Base-by-base conservation (phyloP, 2,329 filamentous ascomycete species). In the Parascedosporium putredinis region DNA sequence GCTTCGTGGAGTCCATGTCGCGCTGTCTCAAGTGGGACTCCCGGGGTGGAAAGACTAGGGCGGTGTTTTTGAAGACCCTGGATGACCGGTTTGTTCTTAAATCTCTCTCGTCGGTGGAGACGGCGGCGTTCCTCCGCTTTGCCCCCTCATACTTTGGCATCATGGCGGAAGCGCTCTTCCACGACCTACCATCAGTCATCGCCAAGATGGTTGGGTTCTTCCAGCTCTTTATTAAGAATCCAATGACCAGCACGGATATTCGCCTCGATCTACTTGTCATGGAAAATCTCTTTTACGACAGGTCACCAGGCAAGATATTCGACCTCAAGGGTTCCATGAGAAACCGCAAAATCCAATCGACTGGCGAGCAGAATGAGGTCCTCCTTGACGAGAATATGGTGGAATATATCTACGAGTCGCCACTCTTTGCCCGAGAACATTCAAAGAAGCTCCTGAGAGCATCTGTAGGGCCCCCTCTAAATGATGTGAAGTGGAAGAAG, bases 141-240 rank as follows among this genome's bases (percentile, higher is more conserved):
- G 94, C 93, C 0, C 93, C 93, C 1, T 89, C 91, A 33, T 98
- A 98, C 68, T 98, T 98, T 64, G 85, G 84, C 58, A 95, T 98
- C 63, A 97, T 97, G 84, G 88, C 89, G 10, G 88, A 97, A 62
- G 90, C 89, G 5, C 75, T 98, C 14, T 98, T 98, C 70, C 90
- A 95, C 59, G 90, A 91, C 57, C 74, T 98, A 2, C 93, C 93
- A 1, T 95, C 88, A 1, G 93, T 95, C 38, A 98, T 98, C 60
- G 93, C 93, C 25, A 98, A 98, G 70, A 98, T 98, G 93, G 80
- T 98, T 49, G 93, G 93, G 0, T 94, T 98, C 64, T 98, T 95
- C 69, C 91, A 97, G 59, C 86, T 98, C 45, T 86, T 91, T 56
- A 95, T 98, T 69, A 96, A 95, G 69, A 97, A 97, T 58, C 88